These are phyloP conservation scores for Bathelium albidoporum DNA, from an alignment of 495 filamentous ascomycete species.

Conservation along the genomic window DNA sequence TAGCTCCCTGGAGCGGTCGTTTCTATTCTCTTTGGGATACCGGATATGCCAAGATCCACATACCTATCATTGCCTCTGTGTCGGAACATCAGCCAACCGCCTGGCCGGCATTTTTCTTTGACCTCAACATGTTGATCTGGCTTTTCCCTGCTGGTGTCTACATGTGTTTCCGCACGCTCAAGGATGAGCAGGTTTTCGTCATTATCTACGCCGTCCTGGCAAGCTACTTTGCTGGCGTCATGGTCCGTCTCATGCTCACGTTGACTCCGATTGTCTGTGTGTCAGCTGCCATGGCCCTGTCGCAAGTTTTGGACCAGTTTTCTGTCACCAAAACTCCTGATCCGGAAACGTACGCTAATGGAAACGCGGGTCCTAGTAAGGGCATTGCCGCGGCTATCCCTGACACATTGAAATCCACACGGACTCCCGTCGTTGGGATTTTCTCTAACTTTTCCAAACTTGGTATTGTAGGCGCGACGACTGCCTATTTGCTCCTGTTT, in stretches of 20 bases:
- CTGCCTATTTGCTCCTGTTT: conserved; percentile 78
- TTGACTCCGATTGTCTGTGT: conserved; percentile 95
- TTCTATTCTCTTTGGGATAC: conserved; percentile 99
- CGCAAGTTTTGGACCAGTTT: conserved; percentile 83
- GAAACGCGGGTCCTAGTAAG: conserved; percentile 32
- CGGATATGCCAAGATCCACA: conserved; percentile 97
- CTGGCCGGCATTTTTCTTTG: conserved; percentile 99
- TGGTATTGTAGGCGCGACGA: conserved; percentile 57
- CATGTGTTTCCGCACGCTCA: conserved; percentile 88
- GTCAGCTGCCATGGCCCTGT: conserved; percentile 79
- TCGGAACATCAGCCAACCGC: conserved; percentile 99
- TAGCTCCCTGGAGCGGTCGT: conserved; percentile 96
- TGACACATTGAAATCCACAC: conserved; percentile 54
- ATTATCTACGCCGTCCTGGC: conserved; percentile 92
- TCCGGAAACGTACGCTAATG: conserved; percentile 30
- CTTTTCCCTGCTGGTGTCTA: conserved; percentile 98
- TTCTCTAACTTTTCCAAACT: conserved; percentile 71
- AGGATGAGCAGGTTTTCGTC: conserved; percentile 96
- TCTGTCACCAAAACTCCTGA: conserved; percentile 38
- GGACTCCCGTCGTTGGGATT: conserved; percentile 68
- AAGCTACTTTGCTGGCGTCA: conserved; percentile 98
- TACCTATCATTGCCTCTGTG: conserved; percentile 98
- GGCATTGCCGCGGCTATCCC: conserved; percentile 28
- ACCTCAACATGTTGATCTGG: conserved; percentile 97
- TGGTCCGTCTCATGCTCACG: conserved; percentile 98